Conservation (phyloP, 495 filamentous ascomycete genomes). For the Aspergillus funiculosus region DNA sequence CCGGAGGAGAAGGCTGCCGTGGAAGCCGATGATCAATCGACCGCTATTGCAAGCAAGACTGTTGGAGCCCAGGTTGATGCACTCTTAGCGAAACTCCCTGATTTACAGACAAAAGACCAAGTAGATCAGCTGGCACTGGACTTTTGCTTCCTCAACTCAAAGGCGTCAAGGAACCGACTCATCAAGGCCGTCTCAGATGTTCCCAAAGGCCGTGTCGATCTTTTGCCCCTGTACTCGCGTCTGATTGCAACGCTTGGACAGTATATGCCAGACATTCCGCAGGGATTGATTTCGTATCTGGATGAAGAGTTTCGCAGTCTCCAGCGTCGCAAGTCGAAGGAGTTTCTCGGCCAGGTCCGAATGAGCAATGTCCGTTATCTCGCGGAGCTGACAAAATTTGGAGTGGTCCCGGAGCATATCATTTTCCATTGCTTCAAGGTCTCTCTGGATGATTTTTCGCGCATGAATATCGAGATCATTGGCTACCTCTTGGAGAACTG, state of each 20-base stretch:
- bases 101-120: constrained; percentile 82
- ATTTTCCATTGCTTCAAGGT: constrained; percentile 99
- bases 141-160: constrained; percentile 98
- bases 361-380: constrained; percentile 94
- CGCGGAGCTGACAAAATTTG: constrained; percentile 96
- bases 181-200: constrained; percentile 91
- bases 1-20: constrained; percentile 50
- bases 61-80: constrained; percentile 96
- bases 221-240: constrained; percentile 88
- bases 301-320: constrained; percentile 97
- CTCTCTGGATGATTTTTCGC: constrained; percentile 92
- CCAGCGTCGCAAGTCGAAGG: constrained; percentile 96
- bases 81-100: constrained; percentile 77
- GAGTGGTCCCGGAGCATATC: constrained; percentile 95
- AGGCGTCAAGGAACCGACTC: constrained; percentile 89
- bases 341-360: constrained; percentile 89
- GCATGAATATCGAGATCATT: constrained; percentile 98
- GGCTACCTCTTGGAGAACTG: constrained; percentile 97
- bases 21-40: constrained; percentile 75
- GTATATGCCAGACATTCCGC: constrained; percentile 88
- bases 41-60: constrained; percentile 93
- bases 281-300: constrained; percentile 86
- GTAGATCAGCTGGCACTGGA: constrained; percentile 90
- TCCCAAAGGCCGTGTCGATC: constrained; percentile 85
- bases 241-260: constrained; percentile 88